Base-by-base conservation (phyloP, 2,329 filamentous ascomycete genomes). In the Colletotrichum cordylinicola region DNA sequence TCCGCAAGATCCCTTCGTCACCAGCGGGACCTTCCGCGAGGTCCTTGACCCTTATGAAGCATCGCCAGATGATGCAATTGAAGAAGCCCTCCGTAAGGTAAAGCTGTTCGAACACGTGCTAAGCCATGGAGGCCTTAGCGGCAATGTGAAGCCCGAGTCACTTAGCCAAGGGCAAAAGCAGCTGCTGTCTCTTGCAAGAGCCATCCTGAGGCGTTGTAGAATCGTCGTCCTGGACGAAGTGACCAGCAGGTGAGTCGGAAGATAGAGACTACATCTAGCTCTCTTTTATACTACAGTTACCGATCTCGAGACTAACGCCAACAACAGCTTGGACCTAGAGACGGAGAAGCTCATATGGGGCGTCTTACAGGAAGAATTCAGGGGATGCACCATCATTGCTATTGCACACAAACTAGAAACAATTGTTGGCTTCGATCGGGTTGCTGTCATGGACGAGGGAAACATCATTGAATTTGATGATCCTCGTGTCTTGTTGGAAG, bases 401-500 rank as follows among this genome's bases (percentile, higher is more conserved):
- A 21, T 52, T 52, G 43, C 43, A n/a, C 43, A 52, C 2, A 52
- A n/a, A 52, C 2, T 52, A 1, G 43, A 52, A 21, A 52, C 43
- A 52, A 52, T 52, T 52, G 0, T 52, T 21, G n/a, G n/a, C n/a
- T 52, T 52, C 43, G 43, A 52, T 52, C 43, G 43, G 2, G 43
- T 52, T 52, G 43, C 43, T 52, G 43, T 52, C 10, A 13, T 52
- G 43, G 6, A 52, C 43, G 43, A 52, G 6, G 43, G 43, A 1
- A 52, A 0, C 6, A 52, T 52, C n/a, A 13, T 52, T 3, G 43
- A 52, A 1, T 52, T 52, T 10, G 43, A 4, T 1, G 43, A 52
- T 4, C 43, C 43, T 21, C 43, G 43, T 21, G 2, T 52, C 0
- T 21, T 52, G n/a, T 0, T 52, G n/a, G 0, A 21, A 10, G 43